These are phyloP conservation scores for Porphyra umbilicalis DNA, from an alignment of 31 red algal genomes.

Conservation along the genomic window DNA sequence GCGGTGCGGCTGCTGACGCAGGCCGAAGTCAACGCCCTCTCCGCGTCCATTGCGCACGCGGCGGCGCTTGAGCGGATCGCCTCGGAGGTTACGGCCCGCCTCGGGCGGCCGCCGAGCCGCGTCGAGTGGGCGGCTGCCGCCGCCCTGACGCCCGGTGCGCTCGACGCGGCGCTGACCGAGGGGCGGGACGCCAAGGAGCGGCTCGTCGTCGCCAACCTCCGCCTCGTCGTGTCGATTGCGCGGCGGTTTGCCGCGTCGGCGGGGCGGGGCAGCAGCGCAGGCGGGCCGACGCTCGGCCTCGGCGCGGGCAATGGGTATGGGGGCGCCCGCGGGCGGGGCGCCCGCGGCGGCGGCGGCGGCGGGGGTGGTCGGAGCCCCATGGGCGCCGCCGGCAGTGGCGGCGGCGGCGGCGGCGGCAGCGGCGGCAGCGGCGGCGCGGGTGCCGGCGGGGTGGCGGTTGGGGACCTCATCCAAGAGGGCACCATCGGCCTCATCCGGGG, in stretches of 20 bases:
- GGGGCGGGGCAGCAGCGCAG: not conserved
- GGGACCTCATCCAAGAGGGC: conserved; percentile 48
- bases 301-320: not conserved
- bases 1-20: not conserved
- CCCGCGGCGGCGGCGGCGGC: not conserved
- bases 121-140: conserved; percentile 63
- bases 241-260: not conserved
- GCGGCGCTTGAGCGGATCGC: conserved; percentile 25
- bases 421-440: not conserved
- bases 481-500: conserved; percentile 30
- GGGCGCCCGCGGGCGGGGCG: not conserved
- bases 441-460: not conserved
- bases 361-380: not conserved
- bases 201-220: conserved; percentile 16
- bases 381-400: not conserved
- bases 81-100: conserved; percentile 21
- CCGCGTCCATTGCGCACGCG: not conserved
- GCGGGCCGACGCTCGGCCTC: not conserved
- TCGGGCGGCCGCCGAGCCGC: conserved; percentile 33
- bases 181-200: conserved; percentile 8
- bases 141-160: conserved; percentile 10
- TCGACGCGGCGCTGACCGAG: not conserved
- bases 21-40: not conserved
- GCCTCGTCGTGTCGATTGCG: conserved; percentile 11
- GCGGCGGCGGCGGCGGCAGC: not conserved